Evolutionary conservation across 2,329 filamentous ascomycete species (phyloP), one percentile per base, ranked within the genome.

Genomic region (Talaromyces sp.): DNA sequence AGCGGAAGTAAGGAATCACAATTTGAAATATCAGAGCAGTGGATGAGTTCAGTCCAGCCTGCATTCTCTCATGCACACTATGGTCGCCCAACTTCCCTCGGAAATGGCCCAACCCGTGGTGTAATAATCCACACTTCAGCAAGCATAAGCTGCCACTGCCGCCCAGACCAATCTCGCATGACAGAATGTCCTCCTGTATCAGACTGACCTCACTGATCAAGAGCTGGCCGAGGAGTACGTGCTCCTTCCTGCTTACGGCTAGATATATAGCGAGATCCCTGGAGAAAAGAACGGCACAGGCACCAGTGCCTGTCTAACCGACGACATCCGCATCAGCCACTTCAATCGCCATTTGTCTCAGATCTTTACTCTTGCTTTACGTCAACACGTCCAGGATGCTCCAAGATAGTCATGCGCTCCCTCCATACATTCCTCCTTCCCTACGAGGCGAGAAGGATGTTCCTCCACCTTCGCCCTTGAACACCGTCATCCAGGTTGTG

Each of bases 401-500:
- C n/a, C 25, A 53, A n/a, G 25, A 53, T n/a, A 22, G 25, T 22
- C 21, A 1, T 6, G 19, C 35, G 15, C 31, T 19, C 10, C 37
- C 37, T 43, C 51, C 51, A 2, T 53, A 53, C 22, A 31, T 53
- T 5, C 25, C 21, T 15, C 5, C 51, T 35, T 43, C 25, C 13
- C 11, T 53, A 21, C 25, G 25, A 53, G 37, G n/a, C 17, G 25
- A 43, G 2, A 19, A 28, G 22, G 36, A 21, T 15, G 36, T 40
- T n/a, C 51, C 36, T 43, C 51, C 33, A 41, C 37, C 36, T 17
- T 36, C 51, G 15, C 76, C 89, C 57, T 35, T 82, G 21, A 83
- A 82, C 56, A 77, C 83, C 43, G 79, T 82, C 4, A 81, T 83
- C 53, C 81, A 83, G 57, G 78, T 83, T 1, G 81, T 84, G 79